Evolutionary conservation across 1,139 yeast genomes (phyloP), one percentile per base, ranked within the genome.

Genomic region (Fermentozyma sake): DNA sequence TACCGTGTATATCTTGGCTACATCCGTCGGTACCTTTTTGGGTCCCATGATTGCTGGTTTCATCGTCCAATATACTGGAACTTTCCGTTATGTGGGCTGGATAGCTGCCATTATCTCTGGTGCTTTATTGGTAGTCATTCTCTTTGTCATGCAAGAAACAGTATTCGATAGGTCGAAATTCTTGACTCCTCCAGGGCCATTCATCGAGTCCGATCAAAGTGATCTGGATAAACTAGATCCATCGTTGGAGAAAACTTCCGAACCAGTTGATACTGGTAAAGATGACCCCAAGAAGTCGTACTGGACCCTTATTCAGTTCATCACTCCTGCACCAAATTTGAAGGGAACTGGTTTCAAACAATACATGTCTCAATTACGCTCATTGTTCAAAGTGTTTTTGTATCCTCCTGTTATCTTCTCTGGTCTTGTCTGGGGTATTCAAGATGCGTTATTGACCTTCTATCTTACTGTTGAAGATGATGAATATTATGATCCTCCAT

Each of bases 51-150:
- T 49, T 28, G 63, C 65, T 6, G 60, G 59, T 17, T 48, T 50
- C 29, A 49, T 59, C 13, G 42, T 52, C 7, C 36, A 46, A 11
- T 24, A 37, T 13, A 31, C 31, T 12, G 44, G 41, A 4, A n/a
- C n/a, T n/a, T 61, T 58, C 40, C 41, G 63, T 18, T 59, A 65
- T 64, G 64, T 59, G 4, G 68, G 68, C 14, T 59, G 63, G 61
- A 42, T 42, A 27, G 54, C 44, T 3, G 52, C 41, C 18, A 40
- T 49, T 25, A 41, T 52, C 14, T 36, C 47, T 3, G 48, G 45
- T 10, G 51, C 35, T 4, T 35, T 48, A 9, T 38, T 52, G 13
- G 13, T 48, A 11, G 48, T 48, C 16, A 41, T 45, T 13, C 16
- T 48, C 8, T 42, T 52, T 25, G 34, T 33, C 13, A 36, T 49